Evolutionary conservation across 1,284 basidiomycete genomes (phyloP), one percentile per base, ranked within the genome.

Genomic region (Fereydounia khargensis): DNA sequence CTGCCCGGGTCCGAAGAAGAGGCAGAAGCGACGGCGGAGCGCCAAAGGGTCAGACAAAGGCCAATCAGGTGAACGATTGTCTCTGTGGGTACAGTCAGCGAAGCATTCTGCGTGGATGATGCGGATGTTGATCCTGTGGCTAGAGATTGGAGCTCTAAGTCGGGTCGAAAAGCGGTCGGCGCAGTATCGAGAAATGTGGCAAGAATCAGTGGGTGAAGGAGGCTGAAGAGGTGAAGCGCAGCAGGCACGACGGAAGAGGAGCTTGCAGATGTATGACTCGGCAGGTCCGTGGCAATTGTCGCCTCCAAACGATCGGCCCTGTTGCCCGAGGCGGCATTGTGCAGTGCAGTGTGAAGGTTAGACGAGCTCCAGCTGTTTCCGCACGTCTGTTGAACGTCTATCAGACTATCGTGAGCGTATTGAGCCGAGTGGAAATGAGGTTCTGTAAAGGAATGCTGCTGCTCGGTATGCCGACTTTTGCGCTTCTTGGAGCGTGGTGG

Each of bases 141-240:
- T n/a, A n/a, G n/a, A n/a, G n/a, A n/a, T 7, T 44, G 41, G 5
- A 27, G 32, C 39, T 51, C 52, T 16, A 48, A 42, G n/a, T 54
- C 54, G 9, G 57, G 62, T 28, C 56, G 58, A 35, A 65, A 65
- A 1, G 58, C 57, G 3, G 62, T 42, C 2, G 62, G 57, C 17
- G 58, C 58, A 2, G 48, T 49, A 34, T 64, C 56, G 20, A 65
- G 39, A 48, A 60, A 42, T 17, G 68, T 48, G 23, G 66, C 43
- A 9, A 56, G 34, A 31, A 55, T 14, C 22, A 55, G 35, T 3
- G 53, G 40, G 11, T 45, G 35, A 30, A 63, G 24, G 20, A 65
- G 38, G 11, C 45, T n/a, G 21, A 47, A 43, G 20, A 63, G 59
- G 24, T 50, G 30, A 16, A 50, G 31, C 13, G 56, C 44, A n/a